Evolutionary conservation across 106 monocot genomes (phyloP), one percentile per base, ranked within the genome.

Genomic region (Dendrobium nobile): DNA sequence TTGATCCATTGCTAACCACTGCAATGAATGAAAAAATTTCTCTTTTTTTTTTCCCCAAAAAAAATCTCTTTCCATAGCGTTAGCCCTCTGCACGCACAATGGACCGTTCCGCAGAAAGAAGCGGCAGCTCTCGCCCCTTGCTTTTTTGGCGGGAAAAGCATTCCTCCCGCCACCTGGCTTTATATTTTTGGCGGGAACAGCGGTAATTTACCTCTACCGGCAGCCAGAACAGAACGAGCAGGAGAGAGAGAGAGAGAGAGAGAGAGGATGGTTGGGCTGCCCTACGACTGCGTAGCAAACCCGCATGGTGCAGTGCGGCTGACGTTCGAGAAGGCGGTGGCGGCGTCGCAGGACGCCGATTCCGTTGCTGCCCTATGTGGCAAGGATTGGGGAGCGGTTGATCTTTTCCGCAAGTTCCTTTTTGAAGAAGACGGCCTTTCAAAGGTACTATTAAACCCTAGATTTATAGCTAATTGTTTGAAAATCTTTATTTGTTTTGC

Each of bases 341-440:
- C 83, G 19, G 76, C 83, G 19, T 73, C 77, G 67, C 19, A 48
- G 45, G 80, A 51, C 17, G 82, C 47, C 79, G 95, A 97, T 79
- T 88, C 89, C 15, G 72, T 78, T 77, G 87, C 85, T 42, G 81
- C 87, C 2, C 87, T 94, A 79, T 81, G 79, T 51, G 90, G 94
- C n/a, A 94, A 87, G 76, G 98, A 98, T 54, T 98, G 98, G 98
- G 98, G 98, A 41, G 88, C 85, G 31, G 79, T 81, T 77, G 92
- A 93, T 24, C 84, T 98, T 58, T 92, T 98, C 87, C 88, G 88
- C 51, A 81, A 75, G 22, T 95, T 90, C 55, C 92, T 98, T 78
- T 92, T 95, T 78, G 89, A 92, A 7, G 73, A 89, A 28, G 88
- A 81, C 27, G 89, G 91, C 37, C 83, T 95, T 26, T 83, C 89